Conservation (phyloP, 805 yeast species). For the Saturnispora serradocipensis region DNA sequence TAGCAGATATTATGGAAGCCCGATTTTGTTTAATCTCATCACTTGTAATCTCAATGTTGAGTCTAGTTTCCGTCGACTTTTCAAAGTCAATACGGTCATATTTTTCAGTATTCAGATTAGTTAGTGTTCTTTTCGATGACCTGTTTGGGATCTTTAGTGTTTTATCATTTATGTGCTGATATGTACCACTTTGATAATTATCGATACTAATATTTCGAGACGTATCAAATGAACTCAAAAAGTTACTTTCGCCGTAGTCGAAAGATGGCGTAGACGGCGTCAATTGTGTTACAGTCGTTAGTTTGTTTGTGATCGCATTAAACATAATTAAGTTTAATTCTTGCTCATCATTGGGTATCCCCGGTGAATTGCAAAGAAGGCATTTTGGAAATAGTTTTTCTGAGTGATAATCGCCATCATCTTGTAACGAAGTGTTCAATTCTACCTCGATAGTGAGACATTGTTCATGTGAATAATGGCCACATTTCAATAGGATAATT, state of each 20-base stretch:
- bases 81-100: not conserved
- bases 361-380: constrained; percentile 16
- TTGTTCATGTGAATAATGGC: constrained; percentile 49
- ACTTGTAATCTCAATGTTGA: constrained; percentile 5
- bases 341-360: constrained; percentile 18
- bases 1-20: constrained; percentile 28
- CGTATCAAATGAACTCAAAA: not conserved
- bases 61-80: not conserved
- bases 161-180: not conserved
- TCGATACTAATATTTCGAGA: no score
- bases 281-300: not conserved
- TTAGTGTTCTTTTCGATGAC: constrained; percentile 1
- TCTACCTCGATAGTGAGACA: constrained; percentile 40
- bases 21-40: constrained; percentile 24
- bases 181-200: not conserved
- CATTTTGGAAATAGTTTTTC: constrained; percentile 21
- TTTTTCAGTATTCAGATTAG: not conserved
- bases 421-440: constrained; percentile 8
- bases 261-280: constrained; percentile 1
- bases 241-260: not conserved
- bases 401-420: constrained; percentile 2
- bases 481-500: constrained; percentile 42
- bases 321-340: constrained; percentile 17
- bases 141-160: not conserved
- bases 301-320: constrained; percentile 6